These are phyloP conservation scores for Aaosphaeria pasadenensis DNA, from an alignment of 2,329 filamentous ascomycete species.

Conservation along the genomic window DNA sequence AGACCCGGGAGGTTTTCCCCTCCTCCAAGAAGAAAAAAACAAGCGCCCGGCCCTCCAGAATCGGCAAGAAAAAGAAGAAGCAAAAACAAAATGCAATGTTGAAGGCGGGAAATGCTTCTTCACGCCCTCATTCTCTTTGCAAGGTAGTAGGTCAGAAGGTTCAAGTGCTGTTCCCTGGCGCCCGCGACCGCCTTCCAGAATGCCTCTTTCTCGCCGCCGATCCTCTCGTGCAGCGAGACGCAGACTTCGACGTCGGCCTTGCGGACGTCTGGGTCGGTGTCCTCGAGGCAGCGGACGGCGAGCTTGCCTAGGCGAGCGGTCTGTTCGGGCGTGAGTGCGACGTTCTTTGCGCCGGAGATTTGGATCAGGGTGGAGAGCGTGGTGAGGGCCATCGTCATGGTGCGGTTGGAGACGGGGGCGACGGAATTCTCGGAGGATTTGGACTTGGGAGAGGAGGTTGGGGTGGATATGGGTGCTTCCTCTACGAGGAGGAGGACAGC, in stretches of 20 bases:
- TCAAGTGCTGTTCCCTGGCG: constrained; percentile 70
- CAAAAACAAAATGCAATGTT: no score
- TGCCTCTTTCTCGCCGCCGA: constrained; percentile 37
- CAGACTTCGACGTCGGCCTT: constrained; percentile 81
- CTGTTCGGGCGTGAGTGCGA: constrained; percentile 29
- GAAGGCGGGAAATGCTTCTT: background rate
- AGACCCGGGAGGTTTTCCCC: no score
- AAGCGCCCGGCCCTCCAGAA: no score
- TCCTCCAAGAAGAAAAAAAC: no score
- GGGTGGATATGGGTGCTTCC: constrained; percentile 19
- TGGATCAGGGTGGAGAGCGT: constrained; percentile 38
- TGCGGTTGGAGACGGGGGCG: constrained; percentile 22
- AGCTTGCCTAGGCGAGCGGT: constrained; percentile 36
- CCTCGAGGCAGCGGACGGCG: constrained; percentile 37
- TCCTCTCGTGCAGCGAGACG: constrained; percentile 61
- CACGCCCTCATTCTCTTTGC: constrained; percentile 44
- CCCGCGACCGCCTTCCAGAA: constrained; percentile 68
- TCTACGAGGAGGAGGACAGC: constrained; percentile 39
- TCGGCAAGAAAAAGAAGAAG: no score
- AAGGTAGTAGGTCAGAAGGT: constrained; percentile 77
- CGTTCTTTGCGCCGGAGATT: constrained; percentile 29
- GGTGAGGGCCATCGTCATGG: constrained; percentile 38
- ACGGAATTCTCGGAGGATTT: constrained; percentile 30
- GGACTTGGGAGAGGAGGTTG: constrained; percentile 26
- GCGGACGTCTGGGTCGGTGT: constrained; percentile 39